These are phyloP conservation scores for Blastobotrys chiropterorum DNA, from an alignment of 805 yeast species.

Conservation along the genomic window DNA sequence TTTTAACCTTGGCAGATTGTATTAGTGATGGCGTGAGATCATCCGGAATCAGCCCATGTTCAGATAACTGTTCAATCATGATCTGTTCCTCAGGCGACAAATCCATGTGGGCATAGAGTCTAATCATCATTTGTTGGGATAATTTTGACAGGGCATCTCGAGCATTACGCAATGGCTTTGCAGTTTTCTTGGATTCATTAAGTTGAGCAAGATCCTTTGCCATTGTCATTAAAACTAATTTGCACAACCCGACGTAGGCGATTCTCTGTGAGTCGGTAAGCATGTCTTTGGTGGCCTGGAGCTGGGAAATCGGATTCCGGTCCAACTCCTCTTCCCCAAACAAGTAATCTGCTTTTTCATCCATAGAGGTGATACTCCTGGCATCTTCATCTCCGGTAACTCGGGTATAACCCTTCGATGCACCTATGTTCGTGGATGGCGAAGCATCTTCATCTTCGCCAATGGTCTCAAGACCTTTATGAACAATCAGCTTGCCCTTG, in stretches of 20 bases:
- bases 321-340: slow-evolving; percentile 37
- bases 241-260: slow-evolving; percentile 84
- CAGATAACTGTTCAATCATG: slow-evolving; percentile 82
- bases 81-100: slow-evolving; percentile 64
- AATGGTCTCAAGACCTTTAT: slow-evolving; percentile 13
- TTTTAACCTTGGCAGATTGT: slow-evolving; percentile 43
- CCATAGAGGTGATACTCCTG: slow-evolving; percentile 48
- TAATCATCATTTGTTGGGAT: slow-evolving; percentile 66
- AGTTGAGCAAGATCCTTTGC: slow-evolving; percentile 66
- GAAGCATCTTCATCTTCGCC: slow-evolving; percentile 20
- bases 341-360: slow-evolving; percentile 50
- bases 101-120: slow-evolving; percentile 77
- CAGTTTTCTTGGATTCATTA: slow-evolving; percentile 39
- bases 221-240: slow-evolving; percentile 70
- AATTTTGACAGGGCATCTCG: slow-evolving; percentile 80
- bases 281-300: slow-evolving; percentile 74
- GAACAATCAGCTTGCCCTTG: slow-evolving; percentile 41
- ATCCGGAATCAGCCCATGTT: slow-evolving; percentile 70
- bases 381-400: slow-evolving; percentile 82
- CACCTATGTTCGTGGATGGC: slow-evolving; percentile 16
- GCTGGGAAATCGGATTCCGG: slow-evolving; percentile 52
- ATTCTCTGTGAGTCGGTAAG: slow-evolving; percentile 78
- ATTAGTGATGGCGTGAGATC: slow-evolving; percentile 66
- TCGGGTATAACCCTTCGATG: slow-evolving; percentile 75
- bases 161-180: slow-evolving; percentile 55